Evolutionary conservation across 2,329 filamentous ascomycete genomes (phyloP).

Genomic region (Domatiomyces globalis): DNA sequence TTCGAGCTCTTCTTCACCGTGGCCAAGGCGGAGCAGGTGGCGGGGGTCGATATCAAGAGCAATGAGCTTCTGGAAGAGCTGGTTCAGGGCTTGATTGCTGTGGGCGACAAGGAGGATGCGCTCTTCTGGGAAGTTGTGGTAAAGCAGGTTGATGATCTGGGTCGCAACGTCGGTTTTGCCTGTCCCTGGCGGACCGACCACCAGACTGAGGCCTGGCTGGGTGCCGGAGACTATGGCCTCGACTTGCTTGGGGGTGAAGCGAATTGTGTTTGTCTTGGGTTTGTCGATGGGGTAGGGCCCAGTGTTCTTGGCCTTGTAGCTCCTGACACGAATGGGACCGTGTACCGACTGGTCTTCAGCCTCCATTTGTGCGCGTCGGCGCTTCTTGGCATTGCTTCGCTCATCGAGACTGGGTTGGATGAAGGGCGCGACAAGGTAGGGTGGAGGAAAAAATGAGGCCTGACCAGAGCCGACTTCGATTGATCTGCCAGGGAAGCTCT

Average conservation of each 20-base stretch:
- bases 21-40: constrained; percentile 79
- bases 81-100: constrained; percentile 94
- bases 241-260: constrained; percentile 81
- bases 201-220: constrained; percentile 82
- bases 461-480: constrained; percentile 64
- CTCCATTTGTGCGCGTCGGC: constrained; percentile 62
- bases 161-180: constrained; percentile 99
- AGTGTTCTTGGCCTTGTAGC: constrained; percentile 75
- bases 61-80: constrained; percentile 96
- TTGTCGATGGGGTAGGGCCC: constrained; percentile 80
- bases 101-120: constrained; percentile 86
- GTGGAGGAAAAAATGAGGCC: constrained; percentile 63
- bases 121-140: constrained; percentile 91
- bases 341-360: constrained; percentile 40
- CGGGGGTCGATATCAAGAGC: constrained; percentile 89
- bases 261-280: constrained; percentile 66
- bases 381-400: constrained; percentile 59
- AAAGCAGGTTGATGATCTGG: constrained; percentile 97
- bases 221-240: constrained; percentile 88
- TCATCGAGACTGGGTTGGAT: constrained; percentile 40
- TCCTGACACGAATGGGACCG: constrained; percentile 59
- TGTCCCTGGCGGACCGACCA: constrained; percentile 89
- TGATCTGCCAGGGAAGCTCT: constrained; percentile 75
- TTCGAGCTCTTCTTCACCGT: constrained; percentile 86
- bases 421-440: constrained; percentile 65